Evolutionary conservation across 495 filamentous ascomycete genomes (phyloP), one percentile per base, ranked within the genome.

Genomic region (Tetracladium setigerum): DNA sequence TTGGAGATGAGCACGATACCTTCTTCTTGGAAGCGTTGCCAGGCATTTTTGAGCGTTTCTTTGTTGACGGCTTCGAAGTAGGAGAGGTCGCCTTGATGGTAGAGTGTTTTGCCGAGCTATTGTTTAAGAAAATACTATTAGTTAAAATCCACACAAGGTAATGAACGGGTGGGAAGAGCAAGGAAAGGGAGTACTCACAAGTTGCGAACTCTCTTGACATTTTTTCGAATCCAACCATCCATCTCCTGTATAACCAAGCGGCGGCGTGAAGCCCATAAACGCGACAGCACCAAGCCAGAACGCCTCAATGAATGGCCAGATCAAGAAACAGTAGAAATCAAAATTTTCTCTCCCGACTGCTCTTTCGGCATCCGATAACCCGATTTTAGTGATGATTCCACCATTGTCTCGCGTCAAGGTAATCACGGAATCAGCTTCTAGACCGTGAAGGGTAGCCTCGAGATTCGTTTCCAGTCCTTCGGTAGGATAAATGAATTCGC

Each of bases 61-160:
- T 95, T 95, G 70, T 97, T 98, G 53, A 98, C 92, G 6, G 92
- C 89, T 66, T 98, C 92, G 54, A 95, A 95, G 62, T 98, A 97
- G 17, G 82, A 87, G 19, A 98, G 78, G 57, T 96, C 90, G 30
- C 92, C 92, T 73, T 98, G 92, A 62, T 97, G 89, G 60, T 95
- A 98, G 7, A 98, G 70, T 0, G 92, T 96, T 72, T 98, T 98
- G 15, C 92, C 92, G 14, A 96, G 79, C 84, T 89, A 41, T 10
- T 11, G n/a, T n/a, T n/a, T n/a, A n/a, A n/a, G n/a, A 24, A 44
- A 30, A n/a, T n/a, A n/a, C n/a, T n/a, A n/a, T n/a, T 17, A 2
- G 52, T 72, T 42, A 66, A 62, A 41, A 30, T 43, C 19, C 9
- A 10, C 12, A 10, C 30, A 16, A 22, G 2, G 10, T 47, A 24